Evolutionary conservation across 257 asterid species (phyloP).

Genomic region (Asclepias syriaca): DNA sequence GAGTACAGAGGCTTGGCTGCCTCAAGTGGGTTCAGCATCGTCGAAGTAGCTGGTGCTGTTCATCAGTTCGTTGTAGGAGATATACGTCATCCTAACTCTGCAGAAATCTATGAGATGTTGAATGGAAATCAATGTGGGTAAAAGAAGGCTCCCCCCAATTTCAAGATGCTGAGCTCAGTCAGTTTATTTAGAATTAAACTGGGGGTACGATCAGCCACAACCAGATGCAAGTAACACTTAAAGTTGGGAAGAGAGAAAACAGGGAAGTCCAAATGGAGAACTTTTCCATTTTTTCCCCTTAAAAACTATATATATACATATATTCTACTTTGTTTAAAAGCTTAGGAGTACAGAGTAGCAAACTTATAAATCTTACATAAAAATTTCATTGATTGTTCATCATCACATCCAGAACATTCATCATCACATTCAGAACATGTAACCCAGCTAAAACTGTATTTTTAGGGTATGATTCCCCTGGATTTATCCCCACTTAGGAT

Average conservation of each 20-base stretch:
- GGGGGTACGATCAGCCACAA: background rate
- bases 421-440: background rate
- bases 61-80: constrained; percentile 31
- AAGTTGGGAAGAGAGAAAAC: background rate
- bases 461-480: background rate
- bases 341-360: background rate
- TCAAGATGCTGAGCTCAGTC: background rate
- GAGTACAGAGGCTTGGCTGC: background rate
- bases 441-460: background rate
- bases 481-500: background rate
- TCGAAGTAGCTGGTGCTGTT: constrained; percentile 27
- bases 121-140: background rate
- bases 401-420: background rate
- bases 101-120: constrained; percentile 18
- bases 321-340: background rate
- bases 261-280: background rate
- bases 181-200: background rate
- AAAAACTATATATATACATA: background rate
- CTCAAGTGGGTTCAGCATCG: constrained; percentile 20
- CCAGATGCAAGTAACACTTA: background rate
- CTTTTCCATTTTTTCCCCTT: too few species aligned
- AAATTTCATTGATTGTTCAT: background rate
- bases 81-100: constrained; percentile 8
- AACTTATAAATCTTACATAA: background rate
- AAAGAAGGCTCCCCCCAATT: background rate